Conservation (phyloP, 345 rosid species). For the Ceriops decandra region DNA sequence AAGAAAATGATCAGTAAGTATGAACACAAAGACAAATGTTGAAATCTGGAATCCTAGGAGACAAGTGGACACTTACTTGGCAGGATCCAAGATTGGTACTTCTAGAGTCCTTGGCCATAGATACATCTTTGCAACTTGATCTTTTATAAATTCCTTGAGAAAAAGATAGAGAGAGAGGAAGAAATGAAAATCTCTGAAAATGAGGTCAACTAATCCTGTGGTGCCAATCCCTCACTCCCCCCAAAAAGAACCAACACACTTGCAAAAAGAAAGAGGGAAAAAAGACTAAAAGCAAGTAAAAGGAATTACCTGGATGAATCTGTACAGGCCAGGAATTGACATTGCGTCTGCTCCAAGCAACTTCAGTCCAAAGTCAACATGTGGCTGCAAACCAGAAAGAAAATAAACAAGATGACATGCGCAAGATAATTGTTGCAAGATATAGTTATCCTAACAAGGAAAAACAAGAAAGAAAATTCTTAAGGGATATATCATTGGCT, state of each 20-base stretch:
- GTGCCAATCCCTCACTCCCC: too few relatives aligned
- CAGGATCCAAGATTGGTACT: conserved; percentile 71
- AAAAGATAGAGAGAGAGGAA: not conserved
- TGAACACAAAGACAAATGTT: not conserved
- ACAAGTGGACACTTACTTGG: conserved; percentile 46
- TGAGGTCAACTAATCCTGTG: too few relatives aligned
- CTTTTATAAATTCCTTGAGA: conserved; percentile 82
- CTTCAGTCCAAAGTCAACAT: conserved; percentile 92
- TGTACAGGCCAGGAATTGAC: conserved; percentile 95
- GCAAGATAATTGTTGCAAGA: not conserved
- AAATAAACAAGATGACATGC: not conserved
- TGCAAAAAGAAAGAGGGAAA: not conserved
- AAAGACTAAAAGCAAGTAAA: not conserved
- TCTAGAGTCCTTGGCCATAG: conserved; percentile 88
- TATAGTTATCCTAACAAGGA: too few relatives aligned
- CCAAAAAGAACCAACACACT: too few relatives aligned
- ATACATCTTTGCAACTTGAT: conserved; percentile 94
- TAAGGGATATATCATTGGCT: too few relatives aligned
- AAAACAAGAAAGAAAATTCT: too few relatives aligned
- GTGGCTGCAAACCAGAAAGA: conserved; percentile 55
- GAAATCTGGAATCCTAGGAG: conserved; percentile 3
- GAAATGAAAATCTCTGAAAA: not conserved
- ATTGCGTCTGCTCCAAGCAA: conserved; percentile 90
- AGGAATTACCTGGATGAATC: conserved; percentile 75
- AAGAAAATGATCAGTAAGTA: not conserved